Conservation (phyloP, 306 rosid species). For the Quercus dentata region DNA sequence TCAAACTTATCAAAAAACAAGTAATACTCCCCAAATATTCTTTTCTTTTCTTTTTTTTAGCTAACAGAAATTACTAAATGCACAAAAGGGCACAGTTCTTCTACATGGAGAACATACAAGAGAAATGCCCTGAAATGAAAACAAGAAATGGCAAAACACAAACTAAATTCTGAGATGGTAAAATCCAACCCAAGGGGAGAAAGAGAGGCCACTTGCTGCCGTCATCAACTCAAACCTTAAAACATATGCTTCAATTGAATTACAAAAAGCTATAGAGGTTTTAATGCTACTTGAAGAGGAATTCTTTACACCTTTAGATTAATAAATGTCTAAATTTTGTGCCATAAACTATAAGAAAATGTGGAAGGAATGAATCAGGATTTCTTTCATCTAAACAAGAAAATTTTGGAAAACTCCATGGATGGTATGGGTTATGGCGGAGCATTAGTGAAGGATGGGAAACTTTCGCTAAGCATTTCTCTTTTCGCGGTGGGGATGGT, state of each 20-base stretch:
- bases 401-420: not conserved
- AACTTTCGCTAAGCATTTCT: no score
- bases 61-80: not conserved
- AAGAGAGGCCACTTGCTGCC: not conserved
- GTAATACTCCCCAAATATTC: not conserved
- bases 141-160: not conserved
- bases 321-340: not conserved
- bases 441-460: no score
- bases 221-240: not conserved
- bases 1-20: not conserved
- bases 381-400: not conserved
- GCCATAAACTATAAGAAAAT: not conserved
- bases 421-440: not conserved
- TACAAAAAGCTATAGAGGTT: not conserved
- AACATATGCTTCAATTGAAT: not conserved
- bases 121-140: not conserved
- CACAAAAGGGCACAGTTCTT: not conserved
- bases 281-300: not conserved
- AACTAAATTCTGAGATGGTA: not conserved
- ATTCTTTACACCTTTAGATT: not conserved
- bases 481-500: no score
- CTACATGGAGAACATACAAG: not conserved
- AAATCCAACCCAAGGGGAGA: not conserved
- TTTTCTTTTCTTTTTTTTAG: not conserved
- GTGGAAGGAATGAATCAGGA: not conserved